These are phyloP conservation scores for Coemansia sp. DNA, from an alignment of 192 early-diverging fungal genomes.

Conservation along the genomic window DNA sequence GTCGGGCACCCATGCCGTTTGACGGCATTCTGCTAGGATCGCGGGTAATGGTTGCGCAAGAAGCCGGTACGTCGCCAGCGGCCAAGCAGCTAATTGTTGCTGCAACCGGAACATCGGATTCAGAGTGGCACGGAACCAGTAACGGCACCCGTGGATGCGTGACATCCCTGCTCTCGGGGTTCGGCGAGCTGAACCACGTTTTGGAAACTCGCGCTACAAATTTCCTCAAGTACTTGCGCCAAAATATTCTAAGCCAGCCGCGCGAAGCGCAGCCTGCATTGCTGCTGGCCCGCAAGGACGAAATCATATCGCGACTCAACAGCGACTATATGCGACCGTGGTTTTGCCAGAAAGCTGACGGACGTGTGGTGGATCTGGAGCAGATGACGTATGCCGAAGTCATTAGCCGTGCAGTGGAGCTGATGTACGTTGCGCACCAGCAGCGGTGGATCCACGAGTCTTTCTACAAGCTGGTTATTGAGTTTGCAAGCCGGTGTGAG, in stretches of 20 bases:
- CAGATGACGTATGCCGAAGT: constrained; percentile 95
- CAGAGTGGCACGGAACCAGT: constrained; percentile 83
- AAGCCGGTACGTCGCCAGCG: constrained; percentile 70
- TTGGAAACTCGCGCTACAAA: constrained; percentile 80
- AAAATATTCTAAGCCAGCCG: constrained; percentile 76
- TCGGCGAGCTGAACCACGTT: constrained; percentile 91
- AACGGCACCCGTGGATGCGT: constrained; percentile 74
- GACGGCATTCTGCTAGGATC: constrained; percentile 94
- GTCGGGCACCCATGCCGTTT: constrained; percentile 88
- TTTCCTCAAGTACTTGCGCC: constrained; percentile 79
- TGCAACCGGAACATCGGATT: constrained; percentile 73
- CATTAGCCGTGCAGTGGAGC: constrained; percentile 71
- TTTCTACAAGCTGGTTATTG: constrained; percentile 67
- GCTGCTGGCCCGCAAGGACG: constrained; percentile 70
- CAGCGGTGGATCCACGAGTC: constrained; percentile 77
- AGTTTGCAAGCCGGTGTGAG: constrained; percentile 67
- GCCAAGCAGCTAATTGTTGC: constrained; percentile 86
- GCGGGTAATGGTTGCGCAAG: constrained; percentile 90
- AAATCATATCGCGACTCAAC: constrained; percentile 88
- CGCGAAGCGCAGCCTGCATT: constrained; percentile 72
- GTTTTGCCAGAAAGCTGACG: constrained; percentile 84
- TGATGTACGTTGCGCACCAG: constrained; percentile 72
- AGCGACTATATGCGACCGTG: constrained; percentile 88
- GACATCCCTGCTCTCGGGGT: constrained; percentile 80
- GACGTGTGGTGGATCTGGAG: constrained; percentile 72